phyloP scores from a whole-genome alignment of 2,329 filamentous ascomycete genomes.

The Ophiostoma pallidulum region DNA sequence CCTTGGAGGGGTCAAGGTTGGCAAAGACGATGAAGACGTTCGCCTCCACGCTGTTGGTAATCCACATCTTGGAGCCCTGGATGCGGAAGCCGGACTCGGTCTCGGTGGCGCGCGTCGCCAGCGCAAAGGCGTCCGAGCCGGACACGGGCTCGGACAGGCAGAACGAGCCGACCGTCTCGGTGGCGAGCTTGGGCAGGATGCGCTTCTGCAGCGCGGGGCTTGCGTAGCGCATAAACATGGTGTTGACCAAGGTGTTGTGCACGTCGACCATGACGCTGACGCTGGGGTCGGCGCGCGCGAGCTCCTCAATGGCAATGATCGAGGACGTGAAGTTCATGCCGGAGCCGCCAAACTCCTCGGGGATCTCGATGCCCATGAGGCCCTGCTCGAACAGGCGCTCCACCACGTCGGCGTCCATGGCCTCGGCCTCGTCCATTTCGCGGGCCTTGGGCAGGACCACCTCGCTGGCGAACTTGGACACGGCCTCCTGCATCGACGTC shows the following conservation, averaged over 20 bases:
- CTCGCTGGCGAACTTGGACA: conserved; percentile 84
- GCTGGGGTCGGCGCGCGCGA: conserved; percentile 86
- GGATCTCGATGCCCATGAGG: conserved; percentile 94
- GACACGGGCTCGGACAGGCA: conserved; percentile 88
- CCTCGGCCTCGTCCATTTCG: conserved; percentile 95
- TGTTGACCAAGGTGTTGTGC: conserved; percentile 97
- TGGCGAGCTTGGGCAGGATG: conserved; percentile 84
- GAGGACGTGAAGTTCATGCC: conserved; percentile 98
- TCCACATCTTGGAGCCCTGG: conserved; percentile 98
- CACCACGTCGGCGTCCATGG: conserved; percentile 80
- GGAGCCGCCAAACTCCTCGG: conserved; percentile 90
- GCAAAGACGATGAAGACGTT: conserved; percentile 97
- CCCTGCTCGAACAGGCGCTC: conserved; percentile 96
- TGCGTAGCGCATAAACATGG: conserved; percentile 77
- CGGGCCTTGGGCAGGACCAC: conserved; percentile 83
- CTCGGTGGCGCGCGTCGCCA: conserved; percentile 82
- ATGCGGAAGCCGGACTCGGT: conserved; percentile 77
- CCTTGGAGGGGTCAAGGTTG: conserved; percentile 83
- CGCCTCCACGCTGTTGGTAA: conserved; percentile 93
- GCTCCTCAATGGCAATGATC: conserved; percentile 93
- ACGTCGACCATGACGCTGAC: conserved; percentile 95
- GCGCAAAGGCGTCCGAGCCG: conserved; percentile 90
- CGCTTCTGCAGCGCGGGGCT: conserved; percentile 68
- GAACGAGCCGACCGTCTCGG: conserved; percentile 83
- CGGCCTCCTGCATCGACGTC: conserved; percentile 76